phyloP scores from a whole-genome alignment of 805 yeast genomes.

The Nakazawaea pomicola region DNA sequence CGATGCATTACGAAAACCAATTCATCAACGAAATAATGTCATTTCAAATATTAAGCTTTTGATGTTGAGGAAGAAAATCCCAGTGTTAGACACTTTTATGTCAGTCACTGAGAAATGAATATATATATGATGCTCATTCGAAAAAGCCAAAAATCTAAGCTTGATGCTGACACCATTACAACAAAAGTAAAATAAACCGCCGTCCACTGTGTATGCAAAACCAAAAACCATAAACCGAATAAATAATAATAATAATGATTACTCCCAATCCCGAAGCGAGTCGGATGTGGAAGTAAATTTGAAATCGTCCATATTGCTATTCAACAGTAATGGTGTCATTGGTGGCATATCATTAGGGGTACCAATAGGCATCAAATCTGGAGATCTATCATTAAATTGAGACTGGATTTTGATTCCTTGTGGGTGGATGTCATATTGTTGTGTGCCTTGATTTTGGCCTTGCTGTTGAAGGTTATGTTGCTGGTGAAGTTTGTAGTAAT shows the following conservation, averaged over 20 bases:
- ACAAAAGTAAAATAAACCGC: too few relatives aligned
- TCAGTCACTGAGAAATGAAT: too few relatives aligned
- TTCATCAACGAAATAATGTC: too few relatives aligned
- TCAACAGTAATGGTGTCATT: slow-evolving; percentile 28
- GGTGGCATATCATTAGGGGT: slow-evolving; percentile 24
- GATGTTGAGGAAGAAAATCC: too few relatives aligned
- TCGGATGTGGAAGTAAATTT: slow-evolving; percentile 5
- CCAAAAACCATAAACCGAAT: background rate
- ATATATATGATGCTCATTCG: too few relatives aligned
- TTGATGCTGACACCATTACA: too few relatives aligned
- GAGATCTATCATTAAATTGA: slow-evolving; percentile 25
- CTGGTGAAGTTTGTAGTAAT: slow-evolving; percentile 14
- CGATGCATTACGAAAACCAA: too few relatives aligned
- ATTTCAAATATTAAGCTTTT: too few relatives aligned
- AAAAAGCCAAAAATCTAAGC: too few relatives aligned
- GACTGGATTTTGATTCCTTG: slow-evolving; percentile 14
- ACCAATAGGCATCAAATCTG: slow-evolving; percentile 29
- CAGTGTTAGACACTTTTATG: too few relatives aligned
- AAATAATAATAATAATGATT: background rate
- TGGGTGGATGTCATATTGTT: slow-evolving; percentile 10
- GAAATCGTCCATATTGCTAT: slow-evolving; percentile 11
- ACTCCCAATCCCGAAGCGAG: background rate
- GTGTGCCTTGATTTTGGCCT: slow-evolving; percentile 7
- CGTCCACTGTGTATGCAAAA: too few relatives aligned
- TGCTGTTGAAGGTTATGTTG: slow-evolving; percentile 16